Evolutionary conservation across 202 grass and related monocot genomes (phyloP).

Genomic region (Panicum hallii): DNA sequence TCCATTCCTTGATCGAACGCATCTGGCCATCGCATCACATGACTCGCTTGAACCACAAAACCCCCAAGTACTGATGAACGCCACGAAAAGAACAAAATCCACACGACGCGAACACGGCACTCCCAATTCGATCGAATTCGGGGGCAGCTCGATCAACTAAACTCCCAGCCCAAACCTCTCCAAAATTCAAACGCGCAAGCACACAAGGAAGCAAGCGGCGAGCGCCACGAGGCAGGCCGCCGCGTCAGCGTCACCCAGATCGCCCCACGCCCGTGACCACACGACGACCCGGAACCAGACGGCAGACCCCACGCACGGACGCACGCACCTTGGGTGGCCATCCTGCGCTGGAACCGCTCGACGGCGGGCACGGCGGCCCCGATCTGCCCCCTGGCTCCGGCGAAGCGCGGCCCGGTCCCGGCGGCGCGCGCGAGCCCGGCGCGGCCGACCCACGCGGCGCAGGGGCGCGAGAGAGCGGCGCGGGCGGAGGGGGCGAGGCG

Average conservation of each 20-base stretch:
- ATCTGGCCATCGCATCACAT: not conserved
- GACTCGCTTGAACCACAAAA: not conserved
- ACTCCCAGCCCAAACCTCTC: not conserved
- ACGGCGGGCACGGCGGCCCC: constrained; percentile 48
- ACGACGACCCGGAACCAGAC: not conserved
- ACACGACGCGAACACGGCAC: not conserved
- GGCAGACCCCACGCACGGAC: not conserved
- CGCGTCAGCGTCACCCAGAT: not conserved
- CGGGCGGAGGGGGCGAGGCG: constrained; percentile 39
- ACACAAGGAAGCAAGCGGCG: not conserved
- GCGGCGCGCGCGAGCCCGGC: constrained; percentile 20
- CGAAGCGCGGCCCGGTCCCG: not conserved
- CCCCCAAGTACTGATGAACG: not conserved
- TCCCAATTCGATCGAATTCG: not conserved
- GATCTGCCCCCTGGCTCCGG: constrained; percentile 51
- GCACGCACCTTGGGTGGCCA: constrained; percentile 72
- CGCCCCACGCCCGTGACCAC: constrained; percentile 1
- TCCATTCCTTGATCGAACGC: not conserved
- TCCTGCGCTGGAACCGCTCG: constrained; percentile 66
- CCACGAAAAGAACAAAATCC: not conserved
- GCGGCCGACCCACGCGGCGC: constrained; percentile 30
- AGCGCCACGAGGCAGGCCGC: not conserved
- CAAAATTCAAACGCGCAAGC: not conserved
- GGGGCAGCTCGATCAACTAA: not conserved
- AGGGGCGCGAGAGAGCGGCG: constrained; percentile 44